Evolutionary conservation across 2,329 filamentous ascomycete genomes (phyloP).

Genomic region (Colletotrichum sp.): DNA sequence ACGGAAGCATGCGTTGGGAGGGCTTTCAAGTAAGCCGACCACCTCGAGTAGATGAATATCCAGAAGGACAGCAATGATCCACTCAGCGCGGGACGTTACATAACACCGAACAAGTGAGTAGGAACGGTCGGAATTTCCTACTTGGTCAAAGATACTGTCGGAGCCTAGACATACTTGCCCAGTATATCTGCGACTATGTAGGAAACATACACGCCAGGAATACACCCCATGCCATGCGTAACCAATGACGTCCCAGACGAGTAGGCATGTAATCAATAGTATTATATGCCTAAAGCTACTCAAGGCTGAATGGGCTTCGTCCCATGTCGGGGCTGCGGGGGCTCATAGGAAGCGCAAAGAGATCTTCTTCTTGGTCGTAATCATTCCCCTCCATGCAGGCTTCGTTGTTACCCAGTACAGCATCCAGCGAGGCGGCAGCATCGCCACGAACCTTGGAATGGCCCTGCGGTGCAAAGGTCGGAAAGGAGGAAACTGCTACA

Average conservation of each 20-base stretch:
- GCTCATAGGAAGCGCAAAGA: conserved; percentile 88
- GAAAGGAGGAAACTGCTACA: conserved; percentile 40
- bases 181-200: not conserved
- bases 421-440: conserved; percentile 42
- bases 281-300: not conserved
- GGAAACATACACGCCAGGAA: not conserved
- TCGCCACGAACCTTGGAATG: not conserved
- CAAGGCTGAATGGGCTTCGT: conserved; percentile 77
- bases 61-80: not conserved
- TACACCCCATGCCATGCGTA: not conserved
- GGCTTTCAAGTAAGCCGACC: not conserved
- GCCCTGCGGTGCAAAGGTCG: conserved; percentile 29
- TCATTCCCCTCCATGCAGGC: conserved; percentile 33
- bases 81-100: not conserved
- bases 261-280: not conserved
- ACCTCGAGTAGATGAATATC: not conserved
- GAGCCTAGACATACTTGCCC: not conserved
- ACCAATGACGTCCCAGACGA: not conserved
- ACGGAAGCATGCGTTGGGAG: not conserved
- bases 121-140: not conserved
- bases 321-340: conserved; percentile 86
- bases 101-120: not conserved
- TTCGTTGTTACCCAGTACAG: conserved; percentile 40
- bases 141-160: not conserved
- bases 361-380: conserved; percentile 73